phyloP scores from a whole-genome alignment of 2,329 filamentous ascomycete species.

The Diaporthe humulicola region DNA sequence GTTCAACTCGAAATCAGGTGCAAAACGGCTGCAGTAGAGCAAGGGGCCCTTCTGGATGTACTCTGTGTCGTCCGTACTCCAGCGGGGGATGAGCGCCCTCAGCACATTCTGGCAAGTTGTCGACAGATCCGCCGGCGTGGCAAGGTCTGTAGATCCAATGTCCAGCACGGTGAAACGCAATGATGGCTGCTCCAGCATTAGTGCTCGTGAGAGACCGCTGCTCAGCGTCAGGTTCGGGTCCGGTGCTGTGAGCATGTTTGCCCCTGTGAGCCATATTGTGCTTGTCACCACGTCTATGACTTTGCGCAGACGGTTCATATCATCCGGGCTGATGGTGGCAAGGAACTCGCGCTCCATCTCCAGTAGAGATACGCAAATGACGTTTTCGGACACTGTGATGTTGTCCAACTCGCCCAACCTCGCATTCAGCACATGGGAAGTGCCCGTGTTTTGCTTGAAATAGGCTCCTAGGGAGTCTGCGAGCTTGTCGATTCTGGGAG shows the following conservation, averaged over 20 bases:
- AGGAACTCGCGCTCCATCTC: background rate
- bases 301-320: background rate
- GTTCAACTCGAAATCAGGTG: background rate
- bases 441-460: no score
- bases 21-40: background rate
- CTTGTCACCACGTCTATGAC: background rate
- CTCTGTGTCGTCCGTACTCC: background rate
- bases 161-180: background rate
- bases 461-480: no score
- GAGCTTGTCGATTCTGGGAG: no score
- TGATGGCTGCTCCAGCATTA: background rate
- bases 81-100: background rate
- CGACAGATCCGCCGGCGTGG: no score
- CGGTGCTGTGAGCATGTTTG: background rate
- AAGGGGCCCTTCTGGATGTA: background rate
- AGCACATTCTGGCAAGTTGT: background rate
- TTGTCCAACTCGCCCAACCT: no score
- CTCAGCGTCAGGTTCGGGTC: background rate
- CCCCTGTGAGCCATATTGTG: background rate
- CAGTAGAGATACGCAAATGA: background rate
- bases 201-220: background rate
- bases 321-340: background rate
- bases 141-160: background rate
- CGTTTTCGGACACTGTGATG: no score
- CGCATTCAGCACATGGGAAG: no score